Conservation (phyloP, 441 rosid species). For the Biscutella laevigata region DNA sequence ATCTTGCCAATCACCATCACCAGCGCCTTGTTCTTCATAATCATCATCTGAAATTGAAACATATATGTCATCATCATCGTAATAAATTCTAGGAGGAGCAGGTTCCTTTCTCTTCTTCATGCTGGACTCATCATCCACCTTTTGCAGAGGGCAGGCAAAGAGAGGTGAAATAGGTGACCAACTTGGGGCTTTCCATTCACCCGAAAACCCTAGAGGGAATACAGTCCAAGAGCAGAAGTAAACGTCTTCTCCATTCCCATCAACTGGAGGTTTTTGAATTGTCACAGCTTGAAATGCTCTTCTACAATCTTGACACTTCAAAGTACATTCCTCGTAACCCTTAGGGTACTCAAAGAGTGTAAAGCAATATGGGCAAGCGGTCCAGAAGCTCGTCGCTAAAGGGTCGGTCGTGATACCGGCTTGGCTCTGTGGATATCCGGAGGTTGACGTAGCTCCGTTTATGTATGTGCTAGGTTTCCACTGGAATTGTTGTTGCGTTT, state of each 20-base stretch:
- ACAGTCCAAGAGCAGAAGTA: slow-evolving; percentile 67
- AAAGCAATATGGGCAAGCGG: slow-evolving; percentile 80
- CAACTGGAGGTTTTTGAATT: slow-evolving; percentile 51
- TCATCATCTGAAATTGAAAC: slow-evolving; percentile 55
- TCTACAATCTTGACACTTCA: slow-evolving; percentile 65
- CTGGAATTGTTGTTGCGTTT: slow-evolving; percentile 14
- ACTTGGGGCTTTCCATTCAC: slow-evolving; percentile 21
- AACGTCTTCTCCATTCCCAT: slow-evolving; percentile 43
- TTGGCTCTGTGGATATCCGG: slow-evolving; percentile 19
- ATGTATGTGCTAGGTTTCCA: slow-evolving; percentile 24
- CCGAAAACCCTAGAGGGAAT: slow-evolving; percentile 60
- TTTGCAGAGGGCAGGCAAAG: slow-evolving; percentile 40
- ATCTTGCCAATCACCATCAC: slow-evolving; percentile 34
- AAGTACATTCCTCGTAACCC: slow-evolving; percentile 55
- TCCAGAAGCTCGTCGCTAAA: slow-evolving; percentile 57
- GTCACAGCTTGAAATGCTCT: slow-evolving; percentile 67
- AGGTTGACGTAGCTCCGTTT: slow-evolving; percentile 8
- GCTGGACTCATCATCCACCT: slow-evolving; percentile 6
- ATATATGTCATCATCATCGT: slow-evolving; percentile 51
- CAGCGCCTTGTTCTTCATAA: slow-evolving; percentile 33
- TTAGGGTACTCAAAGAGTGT: slow-evolving; percentile 62
- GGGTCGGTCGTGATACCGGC: slow-evolving; percentile 17
- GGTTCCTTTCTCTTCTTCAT: slow-evolving; percentile 15
- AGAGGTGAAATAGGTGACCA: slow-evolving; percentile 81
- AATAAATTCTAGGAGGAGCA: slow-evolving; percentile 31